Conservation (phyloP, 2,329 filamentous ascomycete genomes). For the Penicillium griseofulvum region DNA sequence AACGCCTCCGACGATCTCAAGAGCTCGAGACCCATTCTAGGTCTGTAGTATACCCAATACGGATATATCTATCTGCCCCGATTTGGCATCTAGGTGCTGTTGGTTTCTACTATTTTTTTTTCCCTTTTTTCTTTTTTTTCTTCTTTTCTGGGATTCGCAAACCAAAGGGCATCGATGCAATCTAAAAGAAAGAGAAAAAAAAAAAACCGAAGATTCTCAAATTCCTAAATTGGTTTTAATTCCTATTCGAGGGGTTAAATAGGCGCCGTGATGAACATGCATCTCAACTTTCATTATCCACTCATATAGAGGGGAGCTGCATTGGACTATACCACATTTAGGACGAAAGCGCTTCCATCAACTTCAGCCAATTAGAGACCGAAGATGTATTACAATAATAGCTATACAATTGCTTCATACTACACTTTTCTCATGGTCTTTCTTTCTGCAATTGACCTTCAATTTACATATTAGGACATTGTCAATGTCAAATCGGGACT, state of each 20-base stretch:
- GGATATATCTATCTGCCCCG: not conserved
- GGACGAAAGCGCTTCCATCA: conserved; percentile 9
- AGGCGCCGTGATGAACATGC: conserved; percentile 12
- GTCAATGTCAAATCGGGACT: not conserved
- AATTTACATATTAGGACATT: not conserved
- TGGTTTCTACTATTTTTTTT: not conserved
- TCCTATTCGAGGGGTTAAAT: not conserved
- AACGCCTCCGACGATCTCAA: not conserved
- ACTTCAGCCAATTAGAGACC: not conserved
- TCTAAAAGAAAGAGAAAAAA: not conserved
- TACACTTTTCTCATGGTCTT: not conserved
- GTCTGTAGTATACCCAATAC: not conserved
- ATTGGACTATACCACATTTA: conserved; percentile 1
- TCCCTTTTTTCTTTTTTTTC: not conserved
- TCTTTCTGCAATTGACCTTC: not conserved
- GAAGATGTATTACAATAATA: not conserved
- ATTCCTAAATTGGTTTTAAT: not conserved
- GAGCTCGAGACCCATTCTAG: not conserved
- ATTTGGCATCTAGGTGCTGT: not conserved
- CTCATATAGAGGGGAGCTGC: conserved; percentile 2
- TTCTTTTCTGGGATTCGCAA: not conserved
- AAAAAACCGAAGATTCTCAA: not conserved
- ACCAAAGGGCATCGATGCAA: not conserved
- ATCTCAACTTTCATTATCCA: not conserved
- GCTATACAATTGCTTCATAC: conserved; percentile 1